Conservation (phyloP, 164 flowering plant species). For the Annona squamosa region DNA sequence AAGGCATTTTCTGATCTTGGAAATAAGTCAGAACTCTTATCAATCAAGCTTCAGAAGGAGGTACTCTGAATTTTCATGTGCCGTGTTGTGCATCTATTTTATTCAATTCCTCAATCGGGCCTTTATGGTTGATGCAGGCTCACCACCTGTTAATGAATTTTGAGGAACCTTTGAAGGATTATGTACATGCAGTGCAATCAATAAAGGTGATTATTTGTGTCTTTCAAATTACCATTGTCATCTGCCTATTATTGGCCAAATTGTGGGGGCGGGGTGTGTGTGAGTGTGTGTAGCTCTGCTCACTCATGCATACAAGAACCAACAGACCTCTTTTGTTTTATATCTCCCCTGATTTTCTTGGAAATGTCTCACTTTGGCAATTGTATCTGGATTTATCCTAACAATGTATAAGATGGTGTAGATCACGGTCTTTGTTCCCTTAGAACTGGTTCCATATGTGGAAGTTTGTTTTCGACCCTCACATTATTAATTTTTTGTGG, state of each 20-base stretch:
- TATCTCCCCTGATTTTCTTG: not conserved
- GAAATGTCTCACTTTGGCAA: not conserved
- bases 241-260: no score
- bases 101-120: not conserved
- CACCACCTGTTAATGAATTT: constrained; percentile 82
- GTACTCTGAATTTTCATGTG: constrained; percentile 22
- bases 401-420: no score
- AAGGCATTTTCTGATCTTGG: constrained; percentile 95
- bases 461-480: no score
- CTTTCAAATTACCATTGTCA: not conserved
- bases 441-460: no score
- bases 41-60: constrained; percentile 85
- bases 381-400: not conserved
- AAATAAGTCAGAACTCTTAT: constrained; percentile 61
- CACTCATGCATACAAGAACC: not conserved
- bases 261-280: not conserved
- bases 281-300: not conserved
- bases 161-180: constrained; percentile 98
- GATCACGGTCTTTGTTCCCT: not conserved
- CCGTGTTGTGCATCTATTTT: not conserved
- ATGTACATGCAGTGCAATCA: constrained; percentile 94
- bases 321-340: not conserved
- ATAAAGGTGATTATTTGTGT: constrained; percentile 52
- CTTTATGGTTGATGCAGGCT: constrained; percentile 43
- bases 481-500: no score